Evolutionary conservation across 257 asterid genomes (phyloP).

Genomic region (Salvia miltiorrhiza): DNA sequence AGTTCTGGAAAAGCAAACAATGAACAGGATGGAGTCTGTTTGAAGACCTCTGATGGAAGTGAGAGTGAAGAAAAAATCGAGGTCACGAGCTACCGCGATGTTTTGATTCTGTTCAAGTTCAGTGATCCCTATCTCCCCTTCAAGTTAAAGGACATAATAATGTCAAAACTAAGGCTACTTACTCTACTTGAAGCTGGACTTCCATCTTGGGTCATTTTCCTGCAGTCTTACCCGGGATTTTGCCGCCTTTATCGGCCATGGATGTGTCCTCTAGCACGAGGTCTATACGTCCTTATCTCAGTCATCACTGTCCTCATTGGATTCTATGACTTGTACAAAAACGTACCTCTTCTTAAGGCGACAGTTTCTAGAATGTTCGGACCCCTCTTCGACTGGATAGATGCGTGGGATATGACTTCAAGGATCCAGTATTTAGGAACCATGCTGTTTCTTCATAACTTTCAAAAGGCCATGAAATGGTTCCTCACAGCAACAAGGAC

Average conservation of each 20-base stretch:
- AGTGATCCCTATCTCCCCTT: conserved; percentile 69
- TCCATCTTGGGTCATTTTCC: conserved; percentile 82
- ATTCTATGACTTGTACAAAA: conserved; percentile 79
- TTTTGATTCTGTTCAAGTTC: conserved; percentile 55
- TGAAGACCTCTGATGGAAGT: conserved; percentile 29
- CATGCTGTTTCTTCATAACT: conserved; percentile 76
- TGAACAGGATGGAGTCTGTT: conserved; percentile 27
- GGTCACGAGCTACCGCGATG: conserved; percentile 55
- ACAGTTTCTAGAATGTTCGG: conserved; percentile 74
- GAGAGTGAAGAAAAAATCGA: conserved; percentile 40
- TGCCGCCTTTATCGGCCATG: conserved; percentile 83
- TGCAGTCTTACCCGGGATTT: conserved; percentile 80
- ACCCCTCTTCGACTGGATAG: conserved; percentile 87
- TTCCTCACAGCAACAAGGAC: conserved; percentile 47
- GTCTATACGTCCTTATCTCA: conserved; percentile 60
- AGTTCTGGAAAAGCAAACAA: conserved; percentile 29
- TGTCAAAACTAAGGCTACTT: conserved; percentile 59
- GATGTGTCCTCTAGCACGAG: conserved; percentile 88
- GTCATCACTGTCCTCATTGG: conserved; percentile 76
- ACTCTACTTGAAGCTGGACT: conserved; percentile 79
- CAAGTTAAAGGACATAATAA: conserved; percentile 53
- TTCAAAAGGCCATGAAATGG: conserved; percentile 71
- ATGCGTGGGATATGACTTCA: conserved; percentile 83
- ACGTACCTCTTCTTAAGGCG: conserved; percentile 74
- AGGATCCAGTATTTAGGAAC: conserved; percentile 77